Evolutionary conservation across 2,329 filamentous ascomycete genomes (phyloP).

Genomic region (Aaosphaeria pasadenensis): DNA sequence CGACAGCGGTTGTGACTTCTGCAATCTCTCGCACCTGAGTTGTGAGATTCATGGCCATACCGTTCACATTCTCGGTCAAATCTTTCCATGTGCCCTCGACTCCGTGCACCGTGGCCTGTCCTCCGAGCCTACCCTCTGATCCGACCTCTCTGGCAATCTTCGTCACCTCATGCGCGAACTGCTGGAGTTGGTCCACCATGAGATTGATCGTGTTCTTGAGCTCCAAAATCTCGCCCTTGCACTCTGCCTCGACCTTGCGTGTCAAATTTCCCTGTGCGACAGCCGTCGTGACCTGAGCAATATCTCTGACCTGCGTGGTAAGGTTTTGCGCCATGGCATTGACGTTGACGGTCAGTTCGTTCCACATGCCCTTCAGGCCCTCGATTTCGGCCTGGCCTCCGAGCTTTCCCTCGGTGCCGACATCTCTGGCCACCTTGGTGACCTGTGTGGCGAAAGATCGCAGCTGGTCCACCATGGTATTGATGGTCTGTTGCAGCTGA

Average conservation of each 20-base stretch:
- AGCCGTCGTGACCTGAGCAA: constrained; percentile 52
- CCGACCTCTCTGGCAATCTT: constrained; percentile 53
- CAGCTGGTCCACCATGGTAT: constrained; percentile 65
- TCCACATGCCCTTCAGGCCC: constrained; percentile 65
- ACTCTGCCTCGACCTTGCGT: constrained; percentile 51
- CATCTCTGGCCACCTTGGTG: constrained; percentile 62
- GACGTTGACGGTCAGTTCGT: constrained; percentile 58
- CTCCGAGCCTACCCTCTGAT: constrained; percentile 50
- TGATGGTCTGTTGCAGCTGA: constrained; percentile 86
- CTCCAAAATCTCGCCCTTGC: constrained; percentile 52
- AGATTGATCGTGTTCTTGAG: constrained; percentile 52
- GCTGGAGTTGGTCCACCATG: constrained; percentile 53
- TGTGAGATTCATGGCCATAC: constrained; percentile 52
- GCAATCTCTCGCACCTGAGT: constrained; percentile 54
- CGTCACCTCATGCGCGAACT: constrained; percentile 53
- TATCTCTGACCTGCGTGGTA: constrained; percentile 53
- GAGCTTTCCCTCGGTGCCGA: constrained; percentile 62
- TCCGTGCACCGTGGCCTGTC: constrained; percentile 52
- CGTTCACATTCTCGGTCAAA: constrained; percentile 53
- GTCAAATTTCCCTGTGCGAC: constrained; percentile 52
- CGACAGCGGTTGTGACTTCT: constrained; percentile 52
- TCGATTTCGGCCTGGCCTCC: constrained; percentile 64
- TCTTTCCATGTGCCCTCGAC: constrained; percentile 55
- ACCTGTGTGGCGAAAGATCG: constrained; percentile 65
- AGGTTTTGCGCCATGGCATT: constrained; percentile 55